These are phyloP conservation scores for Butyriboletus appendiculatus DNA, from an alignment of 1,284 basidiomycete species.

Conservation along the genomic window DNA sequence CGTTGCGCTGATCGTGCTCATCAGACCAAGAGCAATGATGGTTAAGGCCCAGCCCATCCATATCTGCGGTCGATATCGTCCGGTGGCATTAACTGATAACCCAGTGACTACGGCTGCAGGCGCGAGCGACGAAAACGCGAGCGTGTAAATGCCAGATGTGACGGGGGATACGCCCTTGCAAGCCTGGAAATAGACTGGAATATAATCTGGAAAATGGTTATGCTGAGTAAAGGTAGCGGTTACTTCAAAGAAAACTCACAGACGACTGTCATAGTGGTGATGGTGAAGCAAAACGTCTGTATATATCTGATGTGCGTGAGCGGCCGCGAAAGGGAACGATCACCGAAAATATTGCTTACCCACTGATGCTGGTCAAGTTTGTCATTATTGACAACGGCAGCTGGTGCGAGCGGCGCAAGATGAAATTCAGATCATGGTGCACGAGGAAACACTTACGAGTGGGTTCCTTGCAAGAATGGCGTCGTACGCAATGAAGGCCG, in stretches of 20 bases:
- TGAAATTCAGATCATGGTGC: not conserved
- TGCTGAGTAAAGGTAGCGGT: no score
- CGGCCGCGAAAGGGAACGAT: not conserved
- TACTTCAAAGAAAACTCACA: conserved; percentile 6
- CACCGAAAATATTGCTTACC: conserved; percentile 3
- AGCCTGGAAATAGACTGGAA: conserved; percentile 16
- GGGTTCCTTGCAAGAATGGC: conserved; percentile 9
- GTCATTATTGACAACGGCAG: conserved; percentile 16
- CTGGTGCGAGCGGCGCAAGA: not conserved
- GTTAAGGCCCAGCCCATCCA: conserved; percentile 11
- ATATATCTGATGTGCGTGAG: conserved; percentile 7
- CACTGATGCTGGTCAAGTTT: conserved; percentile 16
- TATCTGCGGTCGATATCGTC: conserved; percentile 8
- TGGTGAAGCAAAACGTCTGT: conserved; percentile 4
- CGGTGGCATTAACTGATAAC: conserved; percentile 2
- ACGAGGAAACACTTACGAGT: conserved; percentile 5
- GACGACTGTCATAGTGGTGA: not conserved
- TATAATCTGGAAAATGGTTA: conserved; percentile 2
- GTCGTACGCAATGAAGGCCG: conserved; percentile 13
- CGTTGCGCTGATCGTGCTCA: conserved; percentile 2
- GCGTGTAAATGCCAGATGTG: conserved; percentile 12
- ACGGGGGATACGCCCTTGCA: conserved; percentile 10
- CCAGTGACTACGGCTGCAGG: not conserved
- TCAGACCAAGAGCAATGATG: conserved; percentile 3
- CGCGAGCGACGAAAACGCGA: conserved; percentile 1